phyloP scores from a whole-genome alignment of 441 rosid genomes.

The Metrosideros polymorpha region DNA sequence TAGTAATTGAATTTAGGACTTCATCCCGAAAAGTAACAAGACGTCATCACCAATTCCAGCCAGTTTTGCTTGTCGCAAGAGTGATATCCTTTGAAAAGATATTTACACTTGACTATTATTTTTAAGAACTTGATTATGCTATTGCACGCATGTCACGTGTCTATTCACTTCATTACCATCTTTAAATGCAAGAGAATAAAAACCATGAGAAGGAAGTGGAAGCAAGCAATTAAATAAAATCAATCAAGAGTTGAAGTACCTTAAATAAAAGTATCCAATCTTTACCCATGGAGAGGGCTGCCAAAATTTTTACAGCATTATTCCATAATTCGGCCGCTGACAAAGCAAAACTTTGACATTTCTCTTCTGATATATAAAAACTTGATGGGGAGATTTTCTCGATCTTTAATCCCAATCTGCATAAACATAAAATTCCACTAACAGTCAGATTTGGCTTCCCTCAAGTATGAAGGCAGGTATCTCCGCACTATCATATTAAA shows the following conservation, averaged over 20 bases:
- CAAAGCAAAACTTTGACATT: constrained; percentile 30
- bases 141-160: not conserved
- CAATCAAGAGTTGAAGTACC: constrained; percentile 28
- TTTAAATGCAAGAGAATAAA: not conserved
- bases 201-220: not conserved
- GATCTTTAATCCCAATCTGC: constrained; percentile 68
- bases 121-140: not conserved
- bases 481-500: not conserved
- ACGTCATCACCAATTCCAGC: not conserved
- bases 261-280: constrained; percentile 70
- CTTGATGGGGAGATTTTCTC: constrained; percentile 67
- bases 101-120: not conserved
- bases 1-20: not conserved
- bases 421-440: constrained; percentile 7
- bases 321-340: constrained; percentile 68
- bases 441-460: not conserved
- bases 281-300: constrained; percentile 66
- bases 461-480: not conserved
- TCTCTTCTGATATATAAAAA: constrained; percentile 57
- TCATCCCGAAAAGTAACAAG: not conserved
- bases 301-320: constrained; percentile 31
- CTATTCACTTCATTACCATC: not conserved
- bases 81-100: not conserved
- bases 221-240: not conserved
- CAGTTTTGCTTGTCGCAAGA: not conserved